Percentiles rank a stretch among this genome's conserved stretches.
Evolutionary conservation across 2,329 filamentous ascomycete genomes (phyloP).

Genomic region (Phaeosphaeriaceae sp.): DNA sequence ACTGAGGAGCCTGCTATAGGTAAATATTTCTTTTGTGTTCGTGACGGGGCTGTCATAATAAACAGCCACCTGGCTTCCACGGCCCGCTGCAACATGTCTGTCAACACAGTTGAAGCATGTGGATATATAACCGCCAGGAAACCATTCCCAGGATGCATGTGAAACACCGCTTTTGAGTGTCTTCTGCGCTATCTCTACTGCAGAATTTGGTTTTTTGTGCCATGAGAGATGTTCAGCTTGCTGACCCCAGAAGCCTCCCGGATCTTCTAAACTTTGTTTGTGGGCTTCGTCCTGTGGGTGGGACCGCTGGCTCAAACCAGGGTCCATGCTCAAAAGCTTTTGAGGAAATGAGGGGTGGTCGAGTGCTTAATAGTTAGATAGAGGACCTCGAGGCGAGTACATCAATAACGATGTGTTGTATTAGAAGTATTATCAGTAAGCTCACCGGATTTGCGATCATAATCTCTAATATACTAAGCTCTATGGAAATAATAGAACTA

Average conservation of each 20-base stretch:
- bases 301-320: too few species aligned
- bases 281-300: too few species aligned
- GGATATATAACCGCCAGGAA: constrained; percentile 84
- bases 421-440: too few species aligned
- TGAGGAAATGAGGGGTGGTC: too few species aligned
- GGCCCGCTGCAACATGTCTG: constrained; percentile 77
- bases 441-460: too few species aligned
- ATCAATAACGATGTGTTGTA: too few species aligned
- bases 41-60: constrained; percentile 90
- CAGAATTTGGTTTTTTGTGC: constrained; percentile 76
- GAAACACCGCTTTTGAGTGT: constrained; percentile 64
- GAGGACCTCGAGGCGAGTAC: too few species aligned
- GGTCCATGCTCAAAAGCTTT: too few species aligned
- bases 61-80: constrained; percentile 76
- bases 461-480: too few species aligned
- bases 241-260: constrained; percentile 74
- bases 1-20: constrained; percentile 78
- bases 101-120: constrained; percentile 93
- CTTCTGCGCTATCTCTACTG: constrained; percentile 66
- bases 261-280: too few species aligned
- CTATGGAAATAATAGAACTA: too few species aligned
- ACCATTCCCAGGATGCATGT: constrained; percentile 88
- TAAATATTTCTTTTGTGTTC: constrained; percentile 69
- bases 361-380: too few species aligned
- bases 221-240: constrained; percentile 80